A percentile compares a stretch with the other conserved stretches of the same genome.
Conservation (phyloP, 352 stramenopile species). For the Phytopythium mirpurense region DNA sequence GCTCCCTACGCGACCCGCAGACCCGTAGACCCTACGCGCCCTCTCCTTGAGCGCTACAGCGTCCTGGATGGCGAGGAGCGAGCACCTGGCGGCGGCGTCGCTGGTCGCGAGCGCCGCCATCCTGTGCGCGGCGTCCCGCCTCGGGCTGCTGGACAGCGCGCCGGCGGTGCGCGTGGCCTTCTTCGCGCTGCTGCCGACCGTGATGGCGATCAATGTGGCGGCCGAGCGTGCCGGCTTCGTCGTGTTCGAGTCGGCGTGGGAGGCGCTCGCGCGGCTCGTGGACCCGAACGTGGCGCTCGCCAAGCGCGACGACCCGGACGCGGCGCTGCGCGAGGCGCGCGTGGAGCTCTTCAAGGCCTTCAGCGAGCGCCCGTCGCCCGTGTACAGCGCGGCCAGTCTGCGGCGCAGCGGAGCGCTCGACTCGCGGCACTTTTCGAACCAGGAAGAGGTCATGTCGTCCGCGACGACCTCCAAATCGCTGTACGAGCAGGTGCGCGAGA, state of each 20-base stretch:
- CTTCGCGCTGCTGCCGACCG: constrained; percentile 44
- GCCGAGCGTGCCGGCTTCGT: constrained; percentile 27
- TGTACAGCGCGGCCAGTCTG: not conserved
- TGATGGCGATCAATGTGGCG: constrained; percentile 35
- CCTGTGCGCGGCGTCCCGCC: constrained; percentile 7
- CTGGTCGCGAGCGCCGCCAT: constrained; percentile 20
- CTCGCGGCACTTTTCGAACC: constrained; percentile 6
- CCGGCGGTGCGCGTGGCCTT: constrained; percentile 34
- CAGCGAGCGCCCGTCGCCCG: constrained; percentile 35
- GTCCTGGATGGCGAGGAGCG: constrained; percentile 27
- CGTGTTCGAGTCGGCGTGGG: constrained; percentile 22
- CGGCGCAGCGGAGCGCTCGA: constrained; percentile 4
- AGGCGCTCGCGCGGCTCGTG: constrained; percentile 21
- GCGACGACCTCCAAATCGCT: constrained; percentile 48
- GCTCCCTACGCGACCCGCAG: too few species aligned
- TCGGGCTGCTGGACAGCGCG: constrained; percentile 8
- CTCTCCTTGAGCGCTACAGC: not conserved
- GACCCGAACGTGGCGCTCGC: constrained; percentile 12
- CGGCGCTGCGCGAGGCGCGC: constrained; percentile 24
- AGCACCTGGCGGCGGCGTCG: constrained; percentile 17
- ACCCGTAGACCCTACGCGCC: too few species aligned
- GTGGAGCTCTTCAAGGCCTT: constrained; percentile 40
- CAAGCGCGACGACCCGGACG: constrained; percentile 8
- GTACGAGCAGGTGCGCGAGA: constrained; percentile 60
- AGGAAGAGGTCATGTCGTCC: constrained; percentile 28